Base-by-base conservation (phyloP, 2,329 filamentous ascomycete species). In the Sporothrix curviconia region DNA sequence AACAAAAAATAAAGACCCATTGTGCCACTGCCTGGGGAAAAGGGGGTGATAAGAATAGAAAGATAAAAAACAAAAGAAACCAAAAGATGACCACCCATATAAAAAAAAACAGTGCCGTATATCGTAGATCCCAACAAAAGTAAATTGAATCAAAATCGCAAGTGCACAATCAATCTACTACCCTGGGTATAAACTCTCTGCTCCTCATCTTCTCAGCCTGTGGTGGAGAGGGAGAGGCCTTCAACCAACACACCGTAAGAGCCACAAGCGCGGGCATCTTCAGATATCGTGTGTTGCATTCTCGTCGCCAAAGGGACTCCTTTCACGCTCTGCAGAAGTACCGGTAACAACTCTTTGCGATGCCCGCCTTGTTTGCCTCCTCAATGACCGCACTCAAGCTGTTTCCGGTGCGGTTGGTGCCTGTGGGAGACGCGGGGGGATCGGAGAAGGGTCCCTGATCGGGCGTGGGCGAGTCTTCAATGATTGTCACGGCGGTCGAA, bases 401-500 rank as follows among this genome's bases (percentile, higher is more conserved):
- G 12, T 72, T 74, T 12, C 71, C 73, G 61, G 74, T 78, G 58
- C 70, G 66, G 55, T 71, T 63, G 55, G 58, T 54, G 57, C 64
- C 62, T 54, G 63, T 63, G 54, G 66, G 34, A 8, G 56, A 49
- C 22, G 43, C 42, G 19, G 56, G 76, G 2, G 80, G 81, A 60
- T 85, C 83, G 7, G 77, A 76, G 66, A 86, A 86, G 0, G 83
- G 82, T 0, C 82, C 77, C 64, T 82, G 76, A 59, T 81, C 78
- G n/a, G 72, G 63, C 3, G 68, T 65, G 1, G 78, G 74, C 3
- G 79, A 77, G 53, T 79, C 76, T 14, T 78, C 76, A 44, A 80
- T 76, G 39, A 78, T 70, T 1, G 79, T 80, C 7, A 74, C 71
- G 32, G 75, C 71, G 15, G 69, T 72, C 0, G 77, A 78, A 58